Percentiles rank a stretch among this genome's conserved stretches.
Conservation (phyloP, 2,329 filamentous ascomycete genomes). For the Fusarium guadeloupense region DNA sequence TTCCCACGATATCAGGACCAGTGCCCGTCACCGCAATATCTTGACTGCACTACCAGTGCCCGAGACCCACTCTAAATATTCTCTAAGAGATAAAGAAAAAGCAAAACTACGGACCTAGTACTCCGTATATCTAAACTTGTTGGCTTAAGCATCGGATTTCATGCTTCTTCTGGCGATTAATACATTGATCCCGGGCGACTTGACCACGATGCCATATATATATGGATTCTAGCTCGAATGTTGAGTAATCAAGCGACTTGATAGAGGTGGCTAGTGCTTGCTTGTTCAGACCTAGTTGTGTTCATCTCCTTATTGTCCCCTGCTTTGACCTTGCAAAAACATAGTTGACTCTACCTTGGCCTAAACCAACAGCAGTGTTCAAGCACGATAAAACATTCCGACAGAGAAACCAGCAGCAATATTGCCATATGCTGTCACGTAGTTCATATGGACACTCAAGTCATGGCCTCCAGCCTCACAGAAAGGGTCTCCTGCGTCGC, state of each 20-base stretch:
- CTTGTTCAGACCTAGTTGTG: not conserved
- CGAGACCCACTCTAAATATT: conserved; percentile 6
- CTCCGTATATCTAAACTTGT: not conserved
- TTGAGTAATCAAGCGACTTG: too few species aligned
- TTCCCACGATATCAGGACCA: not conserved
- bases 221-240: not conserved
- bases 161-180: conserved; percentile 6
- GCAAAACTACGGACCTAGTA: conserved; percentile 7
- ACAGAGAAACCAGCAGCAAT: conserved; percentile 23
- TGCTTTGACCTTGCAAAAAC: not conserved
- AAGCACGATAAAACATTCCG: conserved; percentile 10
- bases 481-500: conserved; percentile 34
- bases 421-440: conserved; percentile 25
- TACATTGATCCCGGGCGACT: conserved; percentile 1
- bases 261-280: not conserved
- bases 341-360: not conserved
- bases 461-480: conserved; percentile 31
- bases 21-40: not conserved
- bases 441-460: conserved; percentile 34
- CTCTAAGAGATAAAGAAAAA: conserved; percentile 11
- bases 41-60: not conserved
- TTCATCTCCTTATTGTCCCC: not conserved
- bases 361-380: not conserved
- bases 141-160: not conserved
- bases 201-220: not conserved